A percentile compares a stretch with the other conserved stretches of the same genome.
These are phyloP conservation scores for Cyclaneusma minus DNA, from an alignment of 2,329 filamentous ascomycete species.

Conservation along the genomic window DNA sequence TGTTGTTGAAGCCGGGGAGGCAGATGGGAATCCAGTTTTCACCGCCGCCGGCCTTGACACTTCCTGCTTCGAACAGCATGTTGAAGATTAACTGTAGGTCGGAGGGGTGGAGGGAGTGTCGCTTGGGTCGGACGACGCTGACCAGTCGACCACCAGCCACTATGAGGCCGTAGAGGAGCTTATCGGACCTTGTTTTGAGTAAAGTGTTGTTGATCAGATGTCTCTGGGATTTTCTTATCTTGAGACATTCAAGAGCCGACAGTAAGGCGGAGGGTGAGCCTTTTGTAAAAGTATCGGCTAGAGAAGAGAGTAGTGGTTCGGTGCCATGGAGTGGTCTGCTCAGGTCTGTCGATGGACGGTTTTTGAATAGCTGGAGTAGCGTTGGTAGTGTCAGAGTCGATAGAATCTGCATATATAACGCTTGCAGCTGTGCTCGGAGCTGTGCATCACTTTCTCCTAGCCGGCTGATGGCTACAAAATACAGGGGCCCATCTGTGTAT, in stretches of 20 bases:
- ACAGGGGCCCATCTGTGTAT: slow-evolving; percentile 69
- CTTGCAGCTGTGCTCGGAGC: slow-evolving; percentile 74
- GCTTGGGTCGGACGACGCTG: slow-evolving; percentile 73
- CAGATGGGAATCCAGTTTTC: slow-evolving; percentile 98
- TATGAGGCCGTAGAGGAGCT: slow-evolving; percentile 80
- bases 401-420: slow-evolving; percentile 94
- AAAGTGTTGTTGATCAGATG: slow-evolving; percentile 76
- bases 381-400: slow-evolving; percentile 86
- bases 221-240: slow-evolving; percentile 75
- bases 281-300: slow-evolving; percentile 87
- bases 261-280: slow-evolving; percentile 82
- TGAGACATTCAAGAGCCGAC: slow-evolving; percentile 86
- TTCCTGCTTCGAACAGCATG: slow-evolving; percentile 93
- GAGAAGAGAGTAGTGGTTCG: slow-evolving; percentile 74
- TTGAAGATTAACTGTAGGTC: slow-evolving; percentile 97
- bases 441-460: slow-evolving; percentile 87
- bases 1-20: slow-evolving; percentile 91
- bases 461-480: slow-evolving; percentile 84
- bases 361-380: slow-evolving; percentile 72
- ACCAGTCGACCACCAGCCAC: slow-evolving; percentile 87
- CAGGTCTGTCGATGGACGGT: slow-evolving; percentile 86
- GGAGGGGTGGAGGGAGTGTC: slow-evolving; percentile 88
- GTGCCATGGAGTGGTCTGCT: slow-evolving; percentile 82
- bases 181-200: slow-evolving; percentile 59
- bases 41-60: slow-evolving; percentile 75